A percentile compares a stretch with the other conserved stretches of the same genome.
phyloP scores from a whole-genome alignment of 805 yeast species.

The Saccharomycopsis fermentans region DNA sequence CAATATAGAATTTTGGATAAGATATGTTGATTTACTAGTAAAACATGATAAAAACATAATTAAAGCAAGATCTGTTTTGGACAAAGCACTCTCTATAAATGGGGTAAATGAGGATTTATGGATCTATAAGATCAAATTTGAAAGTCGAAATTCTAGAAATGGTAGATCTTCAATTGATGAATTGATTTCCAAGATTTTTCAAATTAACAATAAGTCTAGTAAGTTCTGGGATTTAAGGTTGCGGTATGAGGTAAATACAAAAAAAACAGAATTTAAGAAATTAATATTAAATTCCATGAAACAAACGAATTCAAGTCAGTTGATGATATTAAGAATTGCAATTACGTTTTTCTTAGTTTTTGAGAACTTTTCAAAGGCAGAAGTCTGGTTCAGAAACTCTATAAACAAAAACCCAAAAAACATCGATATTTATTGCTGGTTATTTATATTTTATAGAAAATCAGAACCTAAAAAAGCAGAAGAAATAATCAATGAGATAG shows the following conservation, averaged over 20 bases:
- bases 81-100: constrained; percentile 47
- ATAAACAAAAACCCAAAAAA: constrained; percentile 40
- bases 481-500: constrained; percentile 25
- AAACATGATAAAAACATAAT: constrained; percentile 25
- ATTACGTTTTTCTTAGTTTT: constrained; percentile 48
- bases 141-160: constrained; percentile 41
- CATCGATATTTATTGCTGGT: constrained; percentile 77
- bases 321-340: constrained; percentile 57
- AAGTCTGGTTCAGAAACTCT: constrained; percentile 67
- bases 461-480: background rate
- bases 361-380: constrained; percentile 53
- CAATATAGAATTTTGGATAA: constrained; percentile 43
- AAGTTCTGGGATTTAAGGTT: constrained; percentile 59
- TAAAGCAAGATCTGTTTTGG: constrained; percentile 64
- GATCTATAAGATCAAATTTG: constrained; percentile 50
- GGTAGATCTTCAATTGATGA: constrained; percentile 32
- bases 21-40: constrained; percentile 34
- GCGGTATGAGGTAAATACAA: constrained; percentile 29
- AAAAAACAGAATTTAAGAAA: constrained; percentile 43
- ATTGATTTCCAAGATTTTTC: constrained; percentile 48
- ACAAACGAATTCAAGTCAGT: constrained; percentile 48
- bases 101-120: constrained; percentile 45
- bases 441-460: constrained; percentile 36
- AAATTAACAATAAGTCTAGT: constrained; percentile 47
- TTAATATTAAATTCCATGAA: constrained; percentile 62